phyloP scores from a whole-genome alignment of 2,329 filamentous ascomycete species.

The Pseudogymnoascus sp. region DNA sequence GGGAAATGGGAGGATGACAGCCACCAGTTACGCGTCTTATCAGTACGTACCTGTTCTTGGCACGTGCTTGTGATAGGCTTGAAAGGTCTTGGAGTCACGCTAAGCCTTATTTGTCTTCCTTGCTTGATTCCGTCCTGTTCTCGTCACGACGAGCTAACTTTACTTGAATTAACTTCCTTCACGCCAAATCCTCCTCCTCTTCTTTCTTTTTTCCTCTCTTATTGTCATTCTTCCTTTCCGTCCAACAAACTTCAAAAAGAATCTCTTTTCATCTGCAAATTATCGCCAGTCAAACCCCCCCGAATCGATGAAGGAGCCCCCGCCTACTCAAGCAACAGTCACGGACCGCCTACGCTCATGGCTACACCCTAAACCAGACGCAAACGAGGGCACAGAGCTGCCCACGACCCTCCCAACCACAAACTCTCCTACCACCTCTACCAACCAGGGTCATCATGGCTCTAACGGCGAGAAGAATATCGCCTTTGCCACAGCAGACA shows the following conservation, averaged over 20 bases:
- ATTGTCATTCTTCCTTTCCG: not conserved
- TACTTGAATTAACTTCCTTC: not conserved
- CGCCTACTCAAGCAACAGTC: not conserved
- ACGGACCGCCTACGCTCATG: conserved; percentile 3
- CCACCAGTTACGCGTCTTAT: not conserved
- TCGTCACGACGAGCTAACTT: not conserved
- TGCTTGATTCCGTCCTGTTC: not conserved
- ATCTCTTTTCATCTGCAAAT: not conserved
- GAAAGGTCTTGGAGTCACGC: not conserved
- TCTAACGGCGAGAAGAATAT: not conserved
- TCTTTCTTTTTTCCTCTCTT: not conserved
- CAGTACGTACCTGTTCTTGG: not conserved
- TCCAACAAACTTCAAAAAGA: not conserved
- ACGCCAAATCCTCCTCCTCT: not conserved
- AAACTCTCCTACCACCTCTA: not conserved
- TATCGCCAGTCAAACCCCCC: not conserved
- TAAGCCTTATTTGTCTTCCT: not conserved
- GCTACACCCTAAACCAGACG: not conserved
- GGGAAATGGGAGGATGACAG: not conserved
- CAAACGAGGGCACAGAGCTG: not conserved
- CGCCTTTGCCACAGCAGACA: not conserved
- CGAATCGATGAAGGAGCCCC: conserved; percentile 6
- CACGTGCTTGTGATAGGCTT: not conserved
- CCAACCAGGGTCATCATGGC: not conserved
- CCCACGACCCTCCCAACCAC: not conserved